Percentiles rank a stretch among this genome's conserved stretches.
Evolutionary conservation across 2,329 filamentous ascomycete species (phyloP).

Genomic region (Aplosporella prunicola): DNA sequence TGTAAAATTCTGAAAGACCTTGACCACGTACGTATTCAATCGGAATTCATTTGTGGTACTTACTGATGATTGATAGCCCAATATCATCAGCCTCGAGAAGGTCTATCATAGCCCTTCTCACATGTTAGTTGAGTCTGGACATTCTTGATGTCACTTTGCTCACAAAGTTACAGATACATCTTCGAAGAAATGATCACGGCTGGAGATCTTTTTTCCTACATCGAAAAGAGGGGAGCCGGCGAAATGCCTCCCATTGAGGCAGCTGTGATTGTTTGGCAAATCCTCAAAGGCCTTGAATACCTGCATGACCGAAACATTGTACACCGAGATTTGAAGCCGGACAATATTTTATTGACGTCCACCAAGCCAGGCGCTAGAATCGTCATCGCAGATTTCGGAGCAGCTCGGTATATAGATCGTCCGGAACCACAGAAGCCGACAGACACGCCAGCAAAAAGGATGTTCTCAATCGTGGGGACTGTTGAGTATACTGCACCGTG

Average conservation of each 20-base stretch:
- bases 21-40: constrained; percentile 36
- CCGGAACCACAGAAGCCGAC: constrained; percentile 2
- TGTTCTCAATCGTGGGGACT: constrained; percentile 48
- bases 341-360: constrained; percentile 53
- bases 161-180: constrained; percentile 39
- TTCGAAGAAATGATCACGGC: constrained; percentile 52
- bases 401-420: constrained; percentile 35
- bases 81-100: constrained; percentile 49
- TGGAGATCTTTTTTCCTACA: constrained; percentile 52
- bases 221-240: constrained; percentile 39
- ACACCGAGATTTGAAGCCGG: constrained; percentile 55
- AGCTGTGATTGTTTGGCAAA: constrained; percentile 46
- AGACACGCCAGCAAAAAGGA: constrained; percentile 27
- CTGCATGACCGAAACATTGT: constrained; percentile 47
- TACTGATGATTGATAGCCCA: constrained; percentile 35
- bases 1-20: constrained; percentile 43
- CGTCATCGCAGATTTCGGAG: constrained; percentile 53
- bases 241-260: constrained; percentile 41
- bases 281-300: constrained; percentile 49
- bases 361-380: constrained; percentile 42
- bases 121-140: constrained; percentile 30
- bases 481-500: constrained; percentile 50
- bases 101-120: constrained; percentile 45
- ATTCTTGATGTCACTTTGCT: background rate
- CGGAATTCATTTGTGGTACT: background rate